Base-by-base conservation (phyloP, 805 yeast species). In the Wickerhamomyces kurtzmanii region DNA sequence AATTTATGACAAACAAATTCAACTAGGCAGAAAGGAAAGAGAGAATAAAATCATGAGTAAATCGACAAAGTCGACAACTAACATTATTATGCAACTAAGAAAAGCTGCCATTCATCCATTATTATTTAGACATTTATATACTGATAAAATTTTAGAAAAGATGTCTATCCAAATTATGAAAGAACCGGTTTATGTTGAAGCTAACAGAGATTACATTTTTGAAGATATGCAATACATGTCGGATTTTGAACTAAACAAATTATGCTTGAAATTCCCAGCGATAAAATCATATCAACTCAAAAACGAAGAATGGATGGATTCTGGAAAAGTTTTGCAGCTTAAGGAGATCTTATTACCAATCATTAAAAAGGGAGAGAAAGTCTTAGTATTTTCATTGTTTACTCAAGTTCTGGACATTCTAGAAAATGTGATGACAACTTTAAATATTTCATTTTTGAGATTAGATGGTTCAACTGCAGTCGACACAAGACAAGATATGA, bases 221-320 rank as follows among this genome's bases (percentile, higher is more conserved):
- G 99, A 91, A 58, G 99, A 91, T 52, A 87, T 91, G 97, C 74
- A 74, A 49, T 84, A 81, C 10, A 85, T 91, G 96, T 69, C 83
- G 7, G 99, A 91, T 59, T 82, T 70, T 50, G 98, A 91, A 55
- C 62, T 91, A 28, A 76, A 86, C 45, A 59, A 62, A 12, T 57
- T 91, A 29, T 85, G 96, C 49, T 59, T 59, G 23, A 72, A 71
- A 37, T 89, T 81, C 53, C 82, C 87, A 17, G 56, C 51, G n/a
- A 70, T 87, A 1, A 58, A 69, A 8, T 49, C 58, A 25, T 78
- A 55, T 51, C 55, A 57, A 29, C 51, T 89, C 26, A 61, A 68
- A 9, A 65, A 71, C 22, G 63, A 68, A 6, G 67, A 63, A 21
- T 76, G 71, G 61, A 61, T 65, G 55, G 66, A 71, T 16, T 75